Evolutionary conservation across 176 grass and related monocot species (phyloP).

Genomic region (Coix lacrymajobi): DNA sequence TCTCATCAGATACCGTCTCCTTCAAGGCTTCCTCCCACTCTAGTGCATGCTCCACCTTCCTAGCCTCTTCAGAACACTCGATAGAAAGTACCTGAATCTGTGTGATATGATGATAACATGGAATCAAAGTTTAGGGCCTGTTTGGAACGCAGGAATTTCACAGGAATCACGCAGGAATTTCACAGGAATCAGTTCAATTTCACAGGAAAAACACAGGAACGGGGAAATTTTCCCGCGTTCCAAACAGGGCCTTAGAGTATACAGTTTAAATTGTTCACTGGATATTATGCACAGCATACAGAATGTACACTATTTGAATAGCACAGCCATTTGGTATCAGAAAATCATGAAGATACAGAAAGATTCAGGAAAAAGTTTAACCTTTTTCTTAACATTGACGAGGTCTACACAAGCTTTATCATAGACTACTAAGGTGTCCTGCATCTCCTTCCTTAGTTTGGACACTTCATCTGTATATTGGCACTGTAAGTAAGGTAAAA

Average conservation of each 20-base stretch:
- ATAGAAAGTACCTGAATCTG: constrained; percentile 76
- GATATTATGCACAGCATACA: constrained; percentile 1
- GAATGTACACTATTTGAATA: neutral
- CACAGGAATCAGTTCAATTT: no score
- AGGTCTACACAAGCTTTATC: constrained; percentile 64
- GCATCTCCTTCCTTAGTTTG: constrained; percentile 60
- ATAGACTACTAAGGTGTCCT: constrained; percentile 54
- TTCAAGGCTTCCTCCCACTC: constrained; percentile 54
- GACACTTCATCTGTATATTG: constrained; percentile 54
- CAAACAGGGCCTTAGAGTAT: no score
- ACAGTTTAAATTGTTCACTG: neutral
- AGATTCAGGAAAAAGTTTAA: neutral
- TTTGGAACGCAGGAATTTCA: no score
- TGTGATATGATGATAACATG: neutral
- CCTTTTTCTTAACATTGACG: constrained; percentile 58
- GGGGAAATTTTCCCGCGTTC: no score
- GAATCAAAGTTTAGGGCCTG: neutral
- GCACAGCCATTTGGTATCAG: neutral
- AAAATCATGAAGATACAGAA: neutral
- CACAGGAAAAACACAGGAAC: no score
- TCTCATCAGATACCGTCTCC: constrained; percentile 36
- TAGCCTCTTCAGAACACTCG: constrained; percentile 61
- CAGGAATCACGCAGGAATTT: no score
- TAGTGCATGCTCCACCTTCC: constrained; percentile 50
- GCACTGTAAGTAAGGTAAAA: constrained; percentile 36